Percentiles rank a stretch among this genome's conserved stretches.
Conservation (phyloP, 1,139 yeast genomes). For the Pichia sp. region DNA sequence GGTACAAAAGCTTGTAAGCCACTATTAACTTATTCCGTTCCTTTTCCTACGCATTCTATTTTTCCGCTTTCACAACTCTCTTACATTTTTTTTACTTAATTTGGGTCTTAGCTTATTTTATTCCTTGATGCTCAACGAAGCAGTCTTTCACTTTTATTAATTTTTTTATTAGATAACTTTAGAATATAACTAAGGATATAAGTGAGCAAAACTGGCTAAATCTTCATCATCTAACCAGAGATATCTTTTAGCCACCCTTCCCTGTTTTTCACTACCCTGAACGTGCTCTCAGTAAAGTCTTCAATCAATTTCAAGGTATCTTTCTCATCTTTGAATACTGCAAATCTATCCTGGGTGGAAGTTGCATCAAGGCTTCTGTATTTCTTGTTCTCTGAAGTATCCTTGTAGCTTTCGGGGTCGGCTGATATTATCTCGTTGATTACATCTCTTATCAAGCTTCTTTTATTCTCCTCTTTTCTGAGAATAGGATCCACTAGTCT, state of each 20-base stretch:
- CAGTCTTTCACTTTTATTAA: neutral
- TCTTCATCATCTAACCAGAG: neutral
- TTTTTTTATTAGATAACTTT: neutral
- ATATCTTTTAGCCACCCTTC: neutral
- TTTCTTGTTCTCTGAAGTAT: neutral
- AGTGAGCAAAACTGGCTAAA: neutral
- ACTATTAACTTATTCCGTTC: neutral
- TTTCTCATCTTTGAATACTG: neutral
- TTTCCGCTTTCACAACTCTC: neutral
- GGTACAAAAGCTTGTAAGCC: slow-evolving; percentile 10
- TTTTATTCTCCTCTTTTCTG: neutral
- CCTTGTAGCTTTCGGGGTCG: neutral
- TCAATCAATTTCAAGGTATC: neutral
- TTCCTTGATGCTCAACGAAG: neutral
- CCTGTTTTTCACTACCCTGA: neutral
- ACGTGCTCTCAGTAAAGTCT: neutral
- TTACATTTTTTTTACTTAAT: neutral
- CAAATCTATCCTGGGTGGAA: neutral
- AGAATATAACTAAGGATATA: neutral
- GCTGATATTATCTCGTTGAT: neutral
- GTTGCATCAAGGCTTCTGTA: neutral
- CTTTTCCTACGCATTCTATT: neutral
- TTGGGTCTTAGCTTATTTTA: neutral
- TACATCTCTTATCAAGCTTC: neutral
- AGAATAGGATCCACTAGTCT: neutral